Percentiles rank a stretch among this genome's conserved stretches.
Evolutionary conservation across 2,329 filamentous ascomycete species (phyloP).

Genomic region (Fusarium abutilonis): DNA sequence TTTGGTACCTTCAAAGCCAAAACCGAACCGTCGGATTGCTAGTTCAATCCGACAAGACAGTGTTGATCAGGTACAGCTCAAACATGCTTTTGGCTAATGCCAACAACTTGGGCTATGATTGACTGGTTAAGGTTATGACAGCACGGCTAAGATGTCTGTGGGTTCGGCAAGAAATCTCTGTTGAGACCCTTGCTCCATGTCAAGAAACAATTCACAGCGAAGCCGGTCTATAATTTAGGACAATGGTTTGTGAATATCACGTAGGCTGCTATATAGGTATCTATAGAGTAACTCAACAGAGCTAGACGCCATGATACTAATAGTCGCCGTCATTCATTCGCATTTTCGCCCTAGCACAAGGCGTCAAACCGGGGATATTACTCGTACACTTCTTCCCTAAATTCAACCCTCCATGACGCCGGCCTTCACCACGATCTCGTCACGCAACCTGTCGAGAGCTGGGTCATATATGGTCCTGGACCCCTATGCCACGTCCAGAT

Average conservation of each 20-base stretch:
- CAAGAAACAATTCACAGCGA: background rate
- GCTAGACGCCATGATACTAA: conserved; percentile 20
- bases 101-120: conserved; percentile 13
- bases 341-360: conserved; percentile 13
- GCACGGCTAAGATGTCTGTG: background rate
- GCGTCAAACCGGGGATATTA: conserved; percentile 24
- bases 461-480: background rate
- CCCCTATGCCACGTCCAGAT: conserved; percentile 48
- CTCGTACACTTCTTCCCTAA: conserved; percentile 17
- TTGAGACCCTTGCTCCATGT: conserved; percentile 5
- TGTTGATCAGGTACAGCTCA: conserved; percentile 32
- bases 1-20: background rate
- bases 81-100: conserved; percentile 7
- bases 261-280: too few species aligned
- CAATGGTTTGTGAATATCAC: background rate
- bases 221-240: conserved; percentile 2
- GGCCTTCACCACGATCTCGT: background rate
- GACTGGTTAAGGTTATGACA: conserved; percentile 17
- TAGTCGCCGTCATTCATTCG: conserved; percentile 17
- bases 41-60: conserved; percentile 13
- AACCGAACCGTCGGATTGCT: conserved; percentile 7
- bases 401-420: background rate
- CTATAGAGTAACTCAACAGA: conserved; percentile 17
- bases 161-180: conserved; percentile 9
- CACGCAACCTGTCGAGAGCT: background rate